A percentile compares a stretch with the other conserved stretches of the same genome.
Evolutionary conservation across 2,329 filamentous ascomycete genomes (phyloP).

Genomic region (Achaetomium macrosporum): DNA sequence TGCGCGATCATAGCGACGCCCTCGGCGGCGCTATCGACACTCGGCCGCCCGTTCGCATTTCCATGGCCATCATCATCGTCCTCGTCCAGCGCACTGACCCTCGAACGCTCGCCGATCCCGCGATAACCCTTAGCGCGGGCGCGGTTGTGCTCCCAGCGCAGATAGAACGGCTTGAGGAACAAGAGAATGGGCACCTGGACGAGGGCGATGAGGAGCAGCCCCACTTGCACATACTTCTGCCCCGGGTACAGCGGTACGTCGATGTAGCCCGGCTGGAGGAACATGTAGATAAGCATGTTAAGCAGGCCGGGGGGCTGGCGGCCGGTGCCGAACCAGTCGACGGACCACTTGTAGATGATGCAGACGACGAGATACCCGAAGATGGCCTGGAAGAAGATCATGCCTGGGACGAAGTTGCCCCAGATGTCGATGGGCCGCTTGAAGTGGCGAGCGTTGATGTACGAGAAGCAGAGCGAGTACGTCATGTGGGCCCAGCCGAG

Average conservation of each 20-base stretch:
- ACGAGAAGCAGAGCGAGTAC: slow-evolving; percentile 89
- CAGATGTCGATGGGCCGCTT: slow-evolving; percentile 92
- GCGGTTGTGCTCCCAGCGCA: slow-evolving; percentile 88
- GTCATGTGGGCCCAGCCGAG: slow-evolving; percentile 99
- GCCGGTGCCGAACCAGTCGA: slow-evolving; percentile 70
- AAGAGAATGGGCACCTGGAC: slow-evolving; percentile 84
- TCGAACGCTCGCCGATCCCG: slow-evolving; percentile 81
- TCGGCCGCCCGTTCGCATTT: slow-evolving; percentile 39
- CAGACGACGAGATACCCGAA: slow-evolving; percentile 93
- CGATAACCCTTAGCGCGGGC: slow-evolving; percentile 85
- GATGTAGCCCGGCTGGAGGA: slow-evolving; percentile 73
- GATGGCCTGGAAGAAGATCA: slow-evolving; percentile 99
- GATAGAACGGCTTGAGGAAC: slow-evolving; percentile 92
- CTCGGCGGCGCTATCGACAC: slow-evolving; percentile 63
- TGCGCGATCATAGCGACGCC: slow-evolving; percentile 84
- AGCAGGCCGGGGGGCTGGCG: slow-evolving; percentile 75
- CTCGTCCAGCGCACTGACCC: slow-evolving; percentile 83
- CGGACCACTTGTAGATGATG: slow-evolving; percentile 94
- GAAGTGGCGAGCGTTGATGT: slow-evolving; percentile 91
- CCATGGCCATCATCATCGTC: slow-evolving; percentile 56
- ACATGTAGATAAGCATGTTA: slow-evolving; percentile 99
- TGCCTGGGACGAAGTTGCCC: slow-evolving; percentile 94
- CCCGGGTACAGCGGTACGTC: slow-evolving; percentile 72
- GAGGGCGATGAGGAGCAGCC: slow-evolving; percentile 76
- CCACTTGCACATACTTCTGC: slow-evolving; percentile 68